phyloP scores from a whole-genome alignment of 2,329 filamentous ascomycete genomes.

The Elsinoe perseae region DNA sequence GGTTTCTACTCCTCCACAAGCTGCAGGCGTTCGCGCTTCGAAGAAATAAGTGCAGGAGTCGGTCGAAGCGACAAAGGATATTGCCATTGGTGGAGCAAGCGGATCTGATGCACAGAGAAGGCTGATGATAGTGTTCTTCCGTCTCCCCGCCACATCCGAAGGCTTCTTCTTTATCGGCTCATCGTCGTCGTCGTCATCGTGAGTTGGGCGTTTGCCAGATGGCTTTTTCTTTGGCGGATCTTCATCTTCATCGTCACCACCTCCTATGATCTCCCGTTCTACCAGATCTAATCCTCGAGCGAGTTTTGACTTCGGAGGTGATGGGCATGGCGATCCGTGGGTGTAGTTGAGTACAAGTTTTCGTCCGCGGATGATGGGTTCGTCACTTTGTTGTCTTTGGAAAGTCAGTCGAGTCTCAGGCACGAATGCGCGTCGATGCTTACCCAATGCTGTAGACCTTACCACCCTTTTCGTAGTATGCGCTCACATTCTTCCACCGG shows the following conservation, averaged over 20 bases:
- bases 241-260: constrained; percentile 28
- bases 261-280: constrained; percentile 35
- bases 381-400: constrained; percentile 47
- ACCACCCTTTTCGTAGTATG: constrained; percentile 61
- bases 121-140: constrained; percentile 80
- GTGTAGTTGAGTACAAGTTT: constrained; percentile 51
- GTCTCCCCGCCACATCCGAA: constrained; percentile 37
- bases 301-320: constrained; percentile 17
- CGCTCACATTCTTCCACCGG: constrained; percentile 66
- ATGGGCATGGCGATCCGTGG: constrained; percentile 41
- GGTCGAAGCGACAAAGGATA: constrained; percentile 73
- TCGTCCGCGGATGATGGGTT: constrained; percentile 54
- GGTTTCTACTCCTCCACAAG: constrained; percentile 64
- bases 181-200: constrained; percentile 24
- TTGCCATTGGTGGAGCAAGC: constrained; percentile 55
- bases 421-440: constrained; percentile 27
- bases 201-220: constrained; percentile 21
- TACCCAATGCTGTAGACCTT: constrained; percentile 69
- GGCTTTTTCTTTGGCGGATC: constrained; percentile 26
- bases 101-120: constrained; percentile 88
- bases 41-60: constrained; percentile 96
- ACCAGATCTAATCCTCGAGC: constrained; percentile 18
- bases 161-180: constrained; percentile 21
- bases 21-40: constrained; percentile 77
- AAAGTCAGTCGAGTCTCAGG: not conserved